phyloP scores from a whole-genome alignment of 352 stramenopile genomes.

The Pythium aphanidermatum region DNA sequence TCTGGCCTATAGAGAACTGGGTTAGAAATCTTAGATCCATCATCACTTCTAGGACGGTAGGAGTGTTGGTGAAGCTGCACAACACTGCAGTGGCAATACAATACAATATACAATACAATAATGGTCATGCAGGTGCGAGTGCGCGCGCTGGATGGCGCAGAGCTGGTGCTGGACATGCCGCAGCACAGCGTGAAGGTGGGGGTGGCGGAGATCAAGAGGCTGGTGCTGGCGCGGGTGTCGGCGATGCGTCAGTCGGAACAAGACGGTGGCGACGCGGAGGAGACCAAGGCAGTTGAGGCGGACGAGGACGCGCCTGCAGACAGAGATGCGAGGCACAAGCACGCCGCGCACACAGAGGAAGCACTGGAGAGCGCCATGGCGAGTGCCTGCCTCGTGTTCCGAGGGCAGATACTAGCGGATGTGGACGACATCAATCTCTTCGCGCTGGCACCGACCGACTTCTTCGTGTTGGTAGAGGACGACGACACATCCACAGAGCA shows the following conservation, averaged over 20 bases:
- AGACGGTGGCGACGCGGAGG: not conserved
- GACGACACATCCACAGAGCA: not conserved
- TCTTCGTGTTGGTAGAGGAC: slow-evolving; percentile 56
- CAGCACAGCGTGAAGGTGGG: slow-evolving; percentile 29
- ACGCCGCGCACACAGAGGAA: not conserved
- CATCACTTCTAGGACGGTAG: no score
- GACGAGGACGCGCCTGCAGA: not conserved
- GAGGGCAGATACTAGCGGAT: slow-evolving; percentile 51
- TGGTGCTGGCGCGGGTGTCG: slow-evolving; percentile 5
- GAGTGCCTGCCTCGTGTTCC: slow-evolving; percentile 40
- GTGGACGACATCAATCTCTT: slow-evolving; percentile 54
- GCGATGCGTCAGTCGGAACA: slow-evolving; percentile 3
- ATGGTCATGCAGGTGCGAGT: slow-evolving; percentile 30
- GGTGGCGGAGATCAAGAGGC: slow-evolving; percentile 43
- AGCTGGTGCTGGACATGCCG: slow-evolving; percentile 49
- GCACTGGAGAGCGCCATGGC: slow-evolving; percentile 11
- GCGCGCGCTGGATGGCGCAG: slow-evolving; percentile 40
- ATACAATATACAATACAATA: not conserved
- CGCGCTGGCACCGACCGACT: slow-evolving; percentile 36
- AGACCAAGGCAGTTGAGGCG: slow-evolving; percentile 5
- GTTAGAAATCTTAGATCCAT: no score
- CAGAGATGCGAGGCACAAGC: not conserved
- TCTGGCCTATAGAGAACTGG: no score
- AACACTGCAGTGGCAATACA: no score
- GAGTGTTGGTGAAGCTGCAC: no score